Conservation (phyloP, 2,329 filamentous ascomycete genomes). For the Penicillium crustosum region DNA sequence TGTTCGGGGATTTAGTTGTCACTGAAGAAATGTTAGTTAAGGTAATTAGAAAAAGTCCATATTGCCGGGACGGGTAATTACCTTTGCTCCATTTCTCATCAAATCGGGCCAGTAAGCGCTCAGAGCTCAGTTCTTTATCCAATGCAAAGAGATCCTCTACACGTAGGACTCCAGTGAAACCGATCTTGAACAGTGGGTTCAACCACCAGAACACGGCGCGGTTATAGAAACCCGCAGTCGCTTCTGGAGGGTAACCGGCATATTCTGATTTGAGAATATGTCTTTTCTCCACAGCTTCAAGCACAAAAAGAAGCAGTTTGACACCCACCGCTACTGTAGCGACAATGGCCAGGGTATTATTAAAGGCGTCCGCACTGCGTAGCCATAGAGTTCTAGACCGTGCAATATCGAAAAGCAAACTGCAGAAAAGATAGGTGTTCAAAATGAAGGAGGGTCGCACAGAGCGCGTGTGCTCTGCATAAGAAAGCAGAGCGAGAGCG, state of each 20-base stretch:
- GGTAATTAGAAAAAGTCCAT: not conserved
- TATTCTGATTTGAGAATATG: constrained; percentile 42
- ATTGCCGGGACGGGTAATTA: constrained; percentile 12
- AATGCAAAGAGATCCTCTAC: constrained; percentile 48
- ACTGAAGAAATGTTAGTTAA: constrained; percentile 25
- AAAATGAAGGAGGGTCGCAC: constrained; percentile 51
- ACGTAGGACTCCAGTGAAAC: constrained; percentile 46
- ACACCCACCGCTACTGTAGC: constrained; percentile 45
- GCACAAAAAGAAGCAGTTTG: constrained; percentile 46
- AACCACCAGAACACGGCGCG: constrained; percentile 55
- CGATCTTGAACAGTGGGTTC: constrained; percentile 51
- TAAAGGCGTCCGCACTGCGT: constrained; percentile 26
- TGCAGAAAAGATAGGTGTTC: constrained; percentile 48
- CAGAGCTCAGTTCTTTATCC: constrained; percentile 48
- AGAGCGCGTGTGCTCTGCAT: constrained; percentile 49
- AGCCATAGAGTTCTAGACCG: constrained; percentile 49
- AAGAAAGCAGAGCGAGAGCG: constrained; percentile 44
- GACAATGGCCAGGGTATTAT: constrained; percentile 43
- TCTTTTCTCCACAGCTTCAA: constrained; percentile 50
- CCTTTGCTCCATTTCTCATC: constrained; percentile 43
- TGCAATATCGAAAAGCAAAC: constrained; percentile 49
- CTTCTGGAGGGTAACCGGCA: constrained; percentile 49
- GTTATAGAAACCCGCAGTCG: constrained; percentile 53
- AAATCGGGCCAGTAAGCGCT: constrained; percentile 41
- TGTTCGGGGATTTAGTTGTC: constrained; percentile 26